Evolutionary conservation across 169 alveolate genomes (phyloP), one percentile per base, ranked within the genome.

Genomic region (Perkinsus olseni): DNA sequence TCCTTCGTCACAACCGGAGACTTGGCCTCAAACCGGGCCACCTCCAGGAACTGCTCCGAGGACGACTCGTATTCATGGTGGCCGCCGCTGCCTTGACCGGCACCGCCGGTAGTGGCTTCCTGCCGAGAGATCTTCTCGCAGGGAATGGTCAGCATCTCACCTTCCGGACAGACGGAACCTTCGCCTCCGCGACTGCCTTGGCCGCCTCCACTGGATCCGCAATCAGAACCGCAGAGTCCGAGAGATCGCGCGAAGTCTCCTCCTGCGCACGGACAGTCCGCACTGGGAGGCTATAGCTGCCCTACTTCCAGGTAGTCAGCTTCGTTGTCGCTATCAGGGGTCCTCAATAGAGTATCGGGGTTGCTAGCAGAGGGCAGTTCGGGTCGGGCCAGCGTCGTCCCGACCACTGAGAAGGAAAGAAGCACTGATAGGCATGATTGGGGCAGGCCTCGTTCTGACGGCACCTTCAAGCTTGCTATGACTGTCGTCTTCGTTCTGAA

Each of bases 151-250:
- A 45, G 62, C 62, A 45, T 13, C 13, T 24, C 82, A 62, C 82
- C 82, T 62, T 62, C 34, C 82, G 31, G 37, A 62, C 28, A 21
- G 82, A 62, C 28, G 82, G 82, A 24, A 28, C 82, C 82, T 62
- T 62, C 10, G 82, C 82, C 82, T 62, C 82, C 31, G 82, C 82
- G 28, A 62, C 82, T 3, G 82, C 82, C 17, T 24, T 62, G 82
- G 82, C 82, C 34, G 82, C 82, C 82, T 62, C 82, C 82, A 62
- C 82, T 62, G 82, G 82, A 24, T 62, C 82, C 34, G 82, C 82
- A 3, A 62, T 62, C 17, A 62, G 82, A 0, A 62, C 82, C 31
- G 82, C 82, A 4, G 82, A 62, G 82, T 62, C 82, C 82, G 34
- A 62, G 31, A 24, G 0, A 3, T 13, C 34, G 8, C 34, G 82